Base-by-base conservation (phyloP, 495 filamentous ascomycete genomes). In the Recurvomyces mirabilis region DNA sequence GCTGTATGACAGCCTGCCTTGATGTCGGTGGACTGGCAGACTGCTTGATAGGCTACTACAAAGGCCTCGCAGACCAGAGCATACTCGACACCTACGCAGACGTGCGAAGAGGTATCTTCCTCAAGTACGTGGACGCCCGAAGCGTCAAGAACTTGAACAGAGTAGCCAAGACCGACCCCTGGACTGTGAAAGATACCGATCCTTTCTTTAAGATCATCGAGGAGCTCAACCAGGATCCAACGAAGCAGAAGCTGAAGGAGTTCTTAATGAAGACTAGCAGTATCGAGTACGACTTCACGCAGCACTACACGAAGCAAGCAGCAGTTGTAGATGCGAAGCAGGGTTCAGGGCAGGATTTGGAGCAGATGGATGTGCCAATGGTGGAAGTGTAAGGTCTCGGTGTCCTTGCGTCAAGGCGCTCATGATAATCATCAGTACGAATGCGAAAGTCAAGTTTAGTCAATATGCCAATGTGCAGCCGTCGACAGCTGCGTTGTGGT, bases 31-130 rank as follows among this genome's bases (percentile, higher is more conserved):
- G 48, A 13, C 42, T 51, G 1, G 48, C 48, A n/a, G 48, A 51
- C 42, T 51, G 48, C 30, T 46, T 51, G 24, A 51, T 51, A 9
- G 48, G 48, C 4, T 41, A 46, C 17, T 22, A 51, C 22, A 6
- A 51, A 22, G 41, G 41, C 19, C 25, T 30, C 4, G 48, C 48
- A 4, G 34, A 29, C 30, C 35, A 36, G 14, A 38, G 46, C 21
- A 51, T 56, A 12, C 43, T 56, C 7, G 49, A 55, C 1, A 53
- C 53, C 3, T 56, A 52, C 33, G 41, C 53, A n/a, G 26, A 43
- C 5, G 52, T 54, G 1, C 30, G 55, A 15, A 26, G 52, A 4
- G 48, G 53, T 21, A 53, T 49, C 17, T 58, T 58, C 39, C 19
- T 52, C 22, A 51, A 43, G 14, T 46, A 53, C 14, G 53, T 58